Percentiles rank a stretch among this genome's conserved stretches.
Conservation (phyloP, 1,139 yeast species). For the Zygosaccharomyces pseudobailii region DNA sequence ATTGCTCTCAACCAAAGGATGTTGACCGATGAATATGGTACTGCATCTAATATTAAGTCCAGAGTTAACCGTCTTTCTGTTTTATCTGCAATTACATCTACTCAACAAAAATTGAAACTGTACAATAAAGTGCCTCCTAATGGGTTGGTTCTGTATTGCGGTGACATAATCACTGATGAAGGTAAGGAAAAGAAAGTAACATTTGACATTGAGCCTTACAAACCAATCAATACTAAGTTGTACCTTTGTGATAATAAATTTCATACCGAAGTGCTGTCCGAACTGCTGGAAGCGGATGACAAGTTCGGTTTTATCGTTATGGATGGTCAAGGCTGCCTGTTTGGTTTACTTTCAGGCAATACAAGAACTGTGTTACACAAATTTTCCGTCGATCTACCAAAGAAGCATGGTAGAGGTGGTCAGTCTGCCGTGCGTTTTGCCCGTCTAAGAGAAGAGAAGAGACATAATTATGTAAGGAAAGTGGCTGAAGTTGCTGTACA, state of each 20-base stretch:
- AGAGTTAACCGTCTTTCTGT: slow-evolving; percentile 95
- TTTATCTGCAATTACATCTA: slow-evolving; percentile 92
- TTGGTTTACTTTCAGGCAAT: slow-evolving; percentile 95
- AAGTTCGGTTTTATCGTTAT: slow-evolving; percentile 94
- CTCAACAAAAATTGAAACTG: slow-evolving; percentile 91
- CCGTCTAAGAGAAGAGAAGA: slow-evolving; percentile 96
- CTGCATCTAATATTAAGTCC: slow-evolving; percentile 95
- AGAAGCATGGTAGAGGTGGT: slow-evolving; percentile 99
- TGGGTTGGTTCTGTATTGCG: slow-evolving; percentile 94
- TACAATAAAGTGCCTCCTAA: slow-evolving; percentile 87
- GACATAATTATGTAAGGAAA: slow-evolving; percentile 96
- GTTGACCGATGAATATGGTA: slow-evolving; percentile 98
- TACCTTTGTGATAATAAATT: slow-evolving; percentile 96
- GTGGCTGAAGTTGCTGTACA: slow-evolving; percentile 98
- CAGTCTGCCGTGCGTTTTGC: slow-evolving; percentile 99
- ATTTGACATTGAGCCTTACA: slow-evolving; percentile 94
- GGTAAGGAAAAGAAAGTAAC: slow-evolving; percentile 95
- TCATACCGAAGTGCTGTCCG: slow-evolving; percentile 95
- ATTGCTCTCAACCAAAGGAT: slow-evolving; percentile 81
- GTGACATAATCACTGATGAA: slow-evolving; percentile 94
- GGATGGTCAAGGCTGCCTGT: slow-evolving; percentile 98
- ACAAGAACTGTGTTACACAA: slow-evolving; percentile 94
- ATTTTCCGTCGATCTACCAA: slow-evolving; percentile 95
- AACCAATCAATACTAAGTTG: slow-evolving; percentile 94
- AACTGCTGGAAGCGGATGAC: slow-evolving; percentile 90